Evolutionary conservation across 2,329 filamentous ascomycete genomes (phyloP), one percentile per base, ranked within the genome.

Genomic region (Thermoascus crustaceus): DNA sequence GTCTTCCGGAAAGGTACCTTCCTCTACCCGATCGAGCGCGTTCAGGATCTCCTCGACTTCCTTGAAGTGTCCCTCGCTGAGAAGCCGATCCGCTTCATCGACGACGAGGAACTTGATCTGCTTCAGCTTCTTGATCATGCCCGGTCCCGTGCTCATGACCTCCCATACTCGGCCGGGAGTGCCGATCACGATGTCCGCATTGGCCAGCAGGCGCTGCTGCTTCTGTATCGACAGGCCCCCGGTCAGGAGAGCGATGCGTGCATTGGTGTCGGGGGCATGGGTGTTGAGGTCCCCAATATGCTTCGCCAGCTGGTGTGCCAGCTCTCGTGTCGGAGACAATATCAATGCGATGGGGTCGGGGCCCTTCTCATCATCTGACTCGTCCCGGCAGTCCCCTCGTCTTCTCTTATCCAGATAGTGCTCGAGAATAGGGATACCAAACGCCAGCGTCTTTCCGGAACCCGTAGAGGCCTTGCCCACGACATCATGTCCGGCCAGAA

Each of bases 391-490:
- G 20, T 49, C 48, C 30, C 48, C 45, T n/a, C n/a, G n/a, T 3
- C 44, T 45, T 35, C 57, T 59, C 37, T 54, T 54, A 40, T 75
- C 72, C 5, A 98, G 63, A 70, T 82, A 95, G 37, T 75, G 72
- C 59, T 98, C 88, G 7, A 96, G 69, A 37, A 98, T 91, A 0
- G 91, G 91, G 43, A 98, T 87, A 1, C 82, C 86, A 59, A 94
- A 98, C 0, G 91, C 89, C 29, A 98, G 68, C 0, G 91, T 98
- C 64, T 98, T 98, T 49, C 91, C 91, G 9, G 91, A 96, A 46
- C 91, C 91, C 0, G 91, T 98, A 7, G 89, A 82, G 2, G 91
- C 91, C 64, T 98, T 98, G 26, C 91, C 91, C 44, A 98, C 83
- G 10, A 96, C 82, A 60, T 98, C 89, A 55, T 85, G 83, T 0